Evolutionary conservation across 768 basidiomycete species (phyloP).

Genomic region (Pleurotus eryngii): DNA sequence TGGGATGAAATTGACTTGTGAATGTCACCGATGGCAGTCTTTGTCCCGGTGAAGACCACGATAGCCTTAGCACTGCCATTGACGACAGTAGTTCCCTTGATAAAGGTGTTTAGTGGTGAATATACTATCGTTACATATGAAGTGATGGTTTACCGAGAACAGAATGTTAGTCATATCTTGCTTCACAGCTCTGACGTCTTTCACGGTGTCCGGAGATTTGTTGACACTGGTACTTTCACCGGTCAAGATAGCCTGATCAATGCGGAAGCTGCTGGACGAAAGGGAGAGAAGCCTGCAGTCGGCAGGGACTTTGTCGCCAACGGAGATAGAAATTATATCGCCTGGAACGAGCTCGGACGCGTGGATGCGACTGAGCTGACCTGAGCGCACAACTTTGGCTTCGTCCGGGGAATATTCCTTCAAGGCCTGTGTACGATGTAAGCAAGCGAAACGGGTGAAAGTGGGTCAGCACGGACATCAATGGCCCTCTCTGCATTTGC

Average conservation of each 20-base stretch:
- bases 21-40: constrained; percentile 94
- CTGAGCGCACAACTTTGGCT: constrained; percentile 82
- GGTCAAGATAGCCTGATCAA: constrained; percentile 96
- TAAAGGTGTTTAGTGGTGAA: background rate
- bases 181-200: constrained; percentile 82
- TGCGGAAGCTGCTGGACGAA: constrained; percentile 88
- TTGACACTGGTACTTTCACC: constrained; percentile 90
- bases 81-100: constrained; percentile 91
- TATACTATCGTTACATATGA: too few relatives aligned
- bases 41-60: constrained; percentile 81
- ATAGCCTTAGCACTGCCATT: constrained; percentile 87
- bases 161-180: constrained; percentile 98
- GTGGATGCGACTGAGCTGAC: constrained; percentile 68
- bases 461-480: constrained; percentile 62
- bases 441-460: constrained; percentile 5
- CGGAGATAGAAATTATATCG: constrained; percentile 86
- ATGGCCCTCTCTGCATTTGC: constrained; percentile 95
- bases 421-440: constrained; percentile 59
- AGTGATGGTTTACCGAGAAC: constrained; percentile 64
- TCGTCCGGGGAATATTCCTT: constrained; percentile 98
- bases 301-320: constrained; percentile 94
- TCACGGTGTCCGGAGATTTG: constrained; percentile 69
- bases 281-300: constrained; percentile 89
- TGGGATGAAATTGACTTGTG: constrained; percentile 94
- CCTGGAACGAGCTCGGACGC: constrained; percentile 92